Evolutionary conservation across 805 yeast species (phyloP).

Genomic region (Tetrapisispora taiwanensis): DNA sequence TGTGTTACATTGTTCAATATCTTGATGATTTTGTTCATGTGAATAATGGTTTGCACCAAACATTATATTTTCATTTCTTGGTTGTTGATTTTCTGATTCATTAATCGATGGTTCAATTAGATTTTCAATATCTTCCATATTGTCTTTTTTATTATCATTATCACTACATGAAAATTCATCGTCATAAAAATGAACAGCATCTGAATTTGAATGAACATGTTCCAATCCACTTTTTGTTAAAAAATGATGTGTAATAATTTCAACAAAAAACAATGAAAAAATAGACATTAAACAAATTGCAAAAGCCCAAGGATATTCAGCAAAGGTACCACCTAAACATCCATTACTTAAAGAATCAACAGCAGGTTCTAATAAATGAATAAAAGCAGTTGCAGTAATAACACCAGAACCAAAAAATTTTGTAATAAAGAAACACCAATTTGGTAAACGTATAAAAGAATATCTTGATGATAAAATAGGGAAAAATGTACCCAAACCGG

Average conservation of each 20-base stretch:
- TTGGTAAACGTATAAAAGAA: constrained; percentile 47
- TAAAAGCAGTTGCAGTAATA: constrained; percentile 64
- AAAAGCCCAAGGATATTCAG: constrained; percentile 46
- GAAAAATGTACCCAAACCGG: constrained; percentile 50
- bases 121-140: not conserved
- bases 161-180: not conserved
- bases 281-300: constrained; percentile 42
- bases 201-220: not conserved
- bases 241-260: constrained; percentile 36
- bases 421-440: constrained; percentile 54
- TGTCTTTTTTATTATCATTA: not conserved
- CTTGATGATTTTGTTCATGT: constrained; percentile 8
- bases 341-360: constrained; percentile 27
- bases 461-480: constrained; percentile 52
- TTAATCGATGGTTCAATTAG: not conserved
- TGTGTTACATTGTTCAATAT: constrained; percentile 6
- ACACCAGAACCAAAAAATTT: constrained; percentile 74
- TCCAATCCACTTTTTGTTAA: constrained; percentile 24
- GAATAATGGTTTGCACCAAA: constrained; percentile 9
- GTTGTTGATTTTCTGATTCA: not conserved
- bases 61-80: not conserved
- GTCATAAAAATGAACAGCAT: not conserved
- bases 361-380: constrained; percentile 55
- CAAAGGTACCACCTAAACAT: constrained; percentile 55
- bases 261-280: constrained; percentile 39